Conservation (phyloP, 768 basidiomycete genomes). For the Psilocybe azurescens region DNA sequence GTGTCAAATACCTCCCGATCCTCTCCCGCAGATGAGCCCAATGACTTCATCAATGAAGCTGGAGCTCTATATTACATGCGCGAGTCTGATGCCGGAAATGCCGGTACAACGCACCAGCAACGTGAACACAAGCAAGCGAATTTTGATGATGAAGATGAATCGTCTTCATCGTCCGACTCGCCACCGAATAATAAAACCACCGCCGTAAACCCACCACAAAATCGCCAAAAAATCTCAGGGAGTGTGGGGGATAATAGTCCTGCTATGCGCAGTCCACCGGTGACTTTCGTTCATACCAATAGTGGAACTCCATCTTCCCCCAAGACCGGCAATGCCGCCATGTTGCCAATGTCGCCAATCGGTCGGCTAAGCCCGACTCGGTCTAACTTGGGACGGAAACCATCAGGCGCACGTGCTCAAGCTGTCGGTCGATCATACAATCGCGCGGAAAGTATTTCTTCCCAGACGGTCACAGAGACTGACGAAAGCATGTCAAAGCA, state of each 20-base stretch:
- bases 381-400: conserved; percentile 66
- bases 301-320: background rate
- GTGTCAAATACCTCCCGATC: conserved; percentile 21
- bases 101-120: conserved; percentile 10
- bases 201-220: conserved; percentile 13
- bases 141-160: conserved; percentile 11
- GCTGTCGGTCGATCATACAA: conserved; percentile 46
- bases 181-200: conserved; percentile 20
- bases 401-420: conserved; percentile 84
- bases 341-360: conserved; percentile 16
- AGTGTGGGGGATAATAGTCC: background rate
- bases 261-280: conserved; percentile 9
- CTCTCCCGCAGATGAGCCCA: conserved; percentile 32
- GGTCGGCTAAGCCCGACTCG: conserved; percentile 42
- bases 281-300: conserved; percentile 13
- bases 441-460: conserved; percentile 45
- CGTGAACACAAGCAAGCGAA: conserved; percentile 6
- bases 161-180: conserved; percentile 23
- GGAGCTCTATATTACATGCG: conserved; percentile 76
- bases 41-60: conserved; percentile 53
- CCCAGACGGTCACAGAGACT: conserved; percentile 30
- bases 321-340: conserved; percentile 14
- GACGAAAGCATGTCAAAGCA: conserved; percentile 22
- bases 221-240: background rate
- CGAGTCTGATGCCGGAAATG: conserved; percentile 34